These are phyloP conservation scores for Paramarasmius palmivorus DNA, from an alignment of 1,284 basidiomycete species.

Conservation along the genomic window DNA sequence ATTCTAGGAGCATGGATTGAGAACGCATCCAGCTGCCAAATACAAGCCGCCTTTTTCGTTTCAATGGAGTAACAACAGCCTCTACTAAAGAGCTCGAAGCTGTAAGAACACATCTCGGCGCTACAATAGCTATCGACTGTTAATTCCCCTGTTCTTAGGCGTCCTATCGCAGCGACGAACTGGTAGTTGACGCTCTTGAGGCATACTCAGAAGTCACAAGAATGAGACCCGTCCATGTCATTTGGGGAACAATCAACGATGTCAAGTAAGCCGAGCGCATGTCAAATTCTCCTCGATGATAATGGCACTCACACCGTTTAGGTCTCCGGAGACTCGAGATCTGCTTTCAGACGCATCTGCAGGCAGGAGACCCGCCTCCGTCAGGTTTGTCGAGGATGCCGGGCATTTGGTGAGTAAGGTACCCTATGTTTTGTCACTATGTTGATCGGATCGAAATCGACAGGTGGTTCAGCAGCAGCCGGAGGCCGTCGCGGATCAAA, in stretches of 20 bases:
- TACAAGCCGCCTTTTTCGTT: conserved; percentile 13
- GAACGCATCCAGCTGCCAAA: conserved; percentile 17
- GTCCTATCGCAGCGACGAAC: conserved; percentile 14
- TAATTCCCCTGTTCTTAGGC: conserved; percentile 5
- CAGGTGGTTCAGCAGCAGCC: conserved; percentile 18
- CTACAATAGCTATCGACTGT: neutral
- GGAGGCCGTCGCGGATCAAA: conserved; percentile 10
- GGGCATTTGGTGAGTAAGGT: conserved; percentile 16
- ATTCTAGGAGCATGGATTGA: conserved; percentile 12
- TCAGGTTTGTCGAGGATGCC: conserved; percentile 15
- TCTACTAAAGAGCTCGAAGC: conserved; percentile 18
- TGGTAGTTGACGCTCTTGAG: conserved; percentile 8
- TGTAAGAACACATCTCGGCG: conserved; percentile 7
- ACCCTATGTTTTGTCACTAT: neutral
- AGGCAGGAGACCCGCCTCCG: conserved; percentile 17
- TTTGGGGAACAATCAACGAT: conserved; percentile 19
- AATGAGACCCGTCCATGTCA: conserved; percentile 14
- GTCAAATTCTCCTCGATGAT: no score
- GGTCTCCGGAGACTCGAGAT: conserved; percentile 9
- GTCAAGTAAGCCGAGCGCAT: conserved; percentile 18
- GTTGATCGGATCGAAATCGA: neutral
- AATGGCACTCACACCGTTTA: neutral
- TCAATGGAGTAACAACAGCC: conserved; percentile 17
- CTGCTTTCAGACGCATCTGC: conserved; percentile 8
- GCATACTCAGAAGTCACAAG: conserved; percentile 12